Base-by-base conservation (phyloP, 1,284 basidiomycete species). In the Puccinia coronata region DNA sequence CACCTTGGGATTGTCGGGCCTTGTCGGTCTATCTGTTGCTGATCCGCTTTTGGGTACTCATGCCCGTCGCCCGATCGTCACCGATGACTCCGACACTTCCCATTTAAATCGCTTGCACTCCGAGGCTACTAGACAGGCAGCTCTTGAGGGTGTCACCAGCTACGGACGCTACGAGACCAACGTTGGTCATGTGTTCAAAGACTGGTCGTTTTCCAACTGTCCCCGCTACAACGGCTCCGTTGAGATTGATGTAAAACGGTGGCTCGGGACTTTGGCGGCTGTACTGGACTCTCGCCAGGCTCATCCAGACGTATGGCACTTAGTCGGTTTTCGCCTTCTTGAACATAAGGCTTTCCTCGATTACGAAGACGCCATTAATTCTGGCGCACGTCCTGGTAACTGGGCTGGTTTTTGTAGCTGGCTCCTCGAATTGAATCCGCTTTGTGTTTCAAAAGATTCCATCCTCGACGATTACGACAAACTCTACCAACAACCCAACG, bases 221-320 rank as follows among this genome's bases (percentile, higher is more conserved):
- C 31, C 59, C 16, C 34, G 31, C 6, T 61, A 39, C 59, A 34
- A 61, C 36, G 59, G 59, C 6, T 34, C 18, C 14, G 36, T 36
- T 14, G 36, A 28, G 2, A 18, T 39, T 14, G 59, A 61, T 34
- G 34, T 61, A 2, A 6, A 28, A 9, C 59, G 59, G 1, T 61
- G 59, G 59, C 20, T 61, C 2, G 59, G 36, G 2, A 18, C 31
- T 20, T 9, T 61, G 6, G 6, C 31, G 16, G 16, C 20, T 4
- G 20, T 23, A 34, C 34, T 61, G 20, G 59, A 61, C 3, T 12
- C 36, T 16, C 23, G 59, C 34, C 14, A 36, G 2, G 59, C 34
- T 28, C 59, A 61, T 39, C 59, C 31, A 9, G 59, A 61, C 34
- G 23, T 61, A 61, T 61, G 59, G 59, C 59, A 61, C 59, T 36